Percentiles rank a stretch among this genome's conserved stretches.
These are phyloP conservation scores for Chlamydomonas applanata DNA, from an alignment of 139 green algal genomes.

Conservation along the genomic window DNA sequence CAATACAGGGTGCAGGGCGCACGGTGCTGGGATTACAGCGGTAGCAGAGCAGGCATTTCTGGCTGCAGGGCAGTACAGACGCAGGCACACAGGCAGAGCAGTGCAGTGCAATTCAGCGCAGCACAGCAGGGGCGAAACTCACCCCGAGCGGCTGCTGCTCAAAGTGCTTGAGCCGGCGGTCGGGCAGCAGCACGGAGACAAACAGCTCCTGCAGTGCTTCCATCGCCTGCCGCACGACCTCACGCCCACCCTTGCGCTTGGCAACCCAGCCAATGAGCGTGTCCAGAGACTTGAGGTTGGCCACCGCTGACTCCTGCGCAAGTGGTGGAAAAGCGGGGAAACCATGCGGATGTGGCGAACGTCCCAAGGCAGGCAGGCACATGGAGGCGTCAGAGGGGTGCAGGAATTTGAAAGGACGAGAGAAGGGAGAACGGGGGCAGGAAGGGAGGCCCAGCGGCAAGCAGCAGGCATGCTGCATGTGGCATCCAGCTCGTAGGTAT, in stretches of 20 bases:
- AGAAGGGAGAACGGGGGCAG: not conserved
- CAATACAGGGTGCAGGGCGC: not conserved
- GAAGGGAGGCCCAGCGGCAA: not conserved
- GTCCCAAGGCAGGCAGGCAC: not conserved
- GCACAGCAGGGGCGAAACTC: not conserved
- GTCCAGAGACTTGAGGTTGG: slow-evolving; percentile 79
- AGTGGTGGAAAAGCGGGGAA: not conserved
- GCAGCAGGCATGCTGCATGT: not conserved
- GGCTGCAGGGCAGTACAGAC: no score
- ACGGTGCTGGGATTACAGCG: not conserved
- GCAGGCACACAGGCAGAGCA: not conserved
- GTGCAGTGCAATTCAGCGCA: not conserved
- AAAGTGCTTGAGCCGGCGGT: slow-evolving; percentile 79
- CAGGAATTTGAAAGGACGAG: not conserved
- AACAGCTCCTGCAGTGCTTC: slow-evolving; percentile 88
- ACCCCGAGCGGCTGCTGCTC: slow-evolving; percentile 60
- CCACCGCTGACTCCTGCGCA: slow-evolving; percentile 64
- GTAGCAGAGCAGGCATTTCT: no score
- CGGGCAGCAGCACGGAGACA: slow-evolving; percentile 73
- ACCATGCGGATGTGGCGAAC: not conserved
- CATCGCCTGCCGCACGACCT: slow-evolving; percentile 57
- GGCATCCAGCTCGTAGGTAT: not conserved
- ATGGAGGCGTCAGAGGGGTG: not conserved
- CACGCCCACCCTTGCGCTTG: slow-evolving; percentile 59
- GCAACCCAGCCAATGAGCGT: slow-evolving; percentile 63